Evolutionary conservation across 331 rosid genomes (phyloP).

Genomic region (Arachis monticola): DNA sequence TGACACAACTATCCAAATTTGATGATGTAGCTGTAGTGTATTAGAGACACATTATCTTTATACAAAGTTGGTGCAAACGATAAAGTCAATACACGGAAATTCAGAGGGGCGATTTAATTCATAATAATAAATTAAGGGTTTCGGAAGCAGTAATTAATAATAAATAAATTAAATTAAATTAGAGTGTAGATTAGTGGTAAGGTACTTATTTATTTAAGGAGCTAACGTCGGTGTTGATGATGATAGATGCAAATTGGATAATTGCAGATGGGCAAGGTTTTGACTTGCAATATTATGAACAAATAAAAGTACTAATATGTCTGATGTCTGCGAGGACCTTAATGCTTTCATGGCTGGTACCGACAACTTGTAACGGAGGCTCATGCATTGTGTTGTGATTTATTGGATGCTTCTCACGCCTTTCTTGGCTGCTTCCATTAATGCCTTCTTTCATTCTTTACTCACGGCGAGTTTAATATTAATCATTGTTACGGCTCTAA

Average conservation of each 20-base stretch:
- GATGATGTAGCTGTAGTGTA: not conserved
- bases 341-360: constrained; percentile 44
- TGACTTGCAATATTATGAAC: constrained; percentile 45
- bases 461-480: not conserved
- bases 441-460: constrained; percentile 23
- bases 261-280: constrained; percentile 45
- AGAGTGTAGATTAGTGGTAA: not conserved
- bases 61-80: constrained; percentile 54
- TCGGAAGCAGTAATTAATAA: constrained; percentile 40
- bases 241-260: constrained; percentile 29
- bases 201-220: constrained; percentile 14
- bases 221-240: constrained; percentile 43
- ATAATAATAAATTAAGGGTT: constrained; percentile 42
- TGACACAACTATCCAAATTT: not conserved
- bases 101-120: constrained; percentile 37
- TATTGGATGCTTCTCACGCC: constrained; percentile 51
- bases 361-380: constrained; percentile 52
- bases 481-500: no score
- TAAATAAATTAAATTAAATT: no score
- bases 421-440: constrained; percentile 48
- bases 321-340: constrained; percentile 35
- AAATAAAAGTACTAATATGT: not conserved
- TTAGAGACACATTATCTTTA: constrained; percentile 37
- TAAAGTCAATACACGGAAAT: constrained; percentile 85
- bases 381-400: constrained; percentile 39